Evolutionary conservation across 352 stramenopile species (phyloP).

Genomic region (Globisporangium mamillatum): DNA sequence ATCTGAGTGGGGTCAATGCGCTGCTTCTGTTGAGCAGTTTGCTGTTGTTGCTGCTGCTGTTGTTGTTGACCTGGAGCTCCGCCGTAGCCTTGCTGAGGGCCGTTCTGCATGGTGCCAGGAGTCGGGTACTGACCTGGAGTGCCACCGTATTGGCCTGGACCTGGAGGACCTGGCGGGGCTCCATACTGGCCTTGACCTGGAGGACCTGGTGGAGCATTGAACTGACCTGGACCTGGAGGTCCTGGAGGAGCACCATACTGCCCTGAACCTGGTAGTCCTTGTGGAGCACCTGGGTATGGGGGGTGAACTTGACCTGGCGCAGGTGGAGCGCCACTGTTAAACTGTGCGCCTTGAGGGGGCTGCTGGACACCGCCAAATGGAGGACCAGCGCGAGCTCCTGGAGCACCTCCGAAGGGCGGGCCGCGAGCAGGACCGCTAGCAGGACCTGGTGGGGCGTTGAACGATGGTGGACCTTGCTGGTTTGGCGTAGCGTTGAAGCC

Average conservation of each 20-base stretch:
- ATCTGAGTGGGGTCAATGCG: constrained; percentile 89
- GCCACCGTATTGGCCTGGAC: constrained; percentile 10
- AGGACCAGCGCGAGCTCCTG: constrained; percentile 11
- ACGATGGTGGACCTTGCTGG: constrained; percentile 14
- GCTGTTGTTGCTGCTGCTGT: constrained; percentile 30
- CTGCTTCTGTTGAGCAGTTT: constrained; percentile 54
- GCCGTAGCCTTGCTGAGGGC: constrained; percentile 12
- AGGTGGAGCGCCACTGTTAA: constrained; percentile 5
- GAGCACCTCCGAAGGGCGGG: constrained; percentile 8
- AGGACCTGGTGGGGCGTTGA: constrained; percentile 17
- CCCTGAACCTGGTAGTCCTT: constrained; percentile 15
- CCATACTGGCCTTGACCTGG: neutral
- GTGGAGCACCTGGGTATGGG: constrained; percentile 16
- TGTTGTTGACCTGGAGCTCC: constrained; percentile 15
- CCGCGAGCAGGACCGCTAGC: constrained; percentile 18
- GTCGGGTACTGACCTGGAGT: constrained; percentile 16
- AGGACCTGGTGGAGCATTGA: neutral
- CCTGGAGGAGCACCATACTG: constrained; percentile 12
- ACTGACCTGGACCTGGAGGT: constrained; percentile 1
- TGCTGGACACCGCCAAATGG: constrained; percentile 19
- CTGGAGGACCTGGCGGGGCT: constrained; percentile 2
- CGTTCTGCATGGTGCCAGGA: constrained; percentile 14
- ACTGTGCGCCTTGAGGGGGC: constrained; percentile 5
- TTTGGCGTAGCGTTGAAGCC: constrained; percentile 15
- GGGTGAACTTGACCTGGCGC: constrained; percentile 7